A percentile compares a stretch with the other conserved stretches of the same genome.
phyloP scores from a whole-genome alignment of 306 rosid genomes.

The Vigna hirtella region DNA sequence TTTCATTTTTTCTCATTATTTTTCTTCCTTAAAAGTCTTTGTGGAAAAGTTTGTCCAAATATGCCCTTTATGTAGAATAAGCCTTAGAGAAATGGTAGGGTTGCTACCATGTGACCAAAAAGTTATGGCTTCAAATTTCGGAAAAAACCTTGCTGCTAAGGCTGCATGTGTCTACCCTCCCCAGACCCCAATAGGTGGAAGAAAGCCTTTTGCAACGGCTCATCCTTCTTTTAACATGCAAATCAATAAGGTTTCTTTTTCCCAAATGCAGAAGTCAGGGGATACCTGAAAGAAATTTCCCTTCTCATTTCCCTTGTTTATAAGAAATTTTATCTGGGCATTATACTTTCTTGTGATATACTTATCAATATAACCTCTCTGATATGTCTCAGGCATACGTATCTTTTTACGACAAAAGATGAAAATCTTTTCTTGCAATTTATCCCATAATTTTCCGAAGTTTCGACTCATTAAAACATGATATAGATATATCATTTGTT shows the following conservation, averaged over 20 bases:
- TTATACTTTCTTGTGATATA: background rate
- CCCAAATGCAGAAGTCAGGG: background rate
- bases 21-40: too few relatives aligned
- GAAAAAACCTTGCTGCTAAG: background rate
- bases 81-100: background rate
- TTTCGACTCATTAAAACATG: background rate
- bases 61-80: background rate
- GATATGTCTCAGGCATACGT: background rate
- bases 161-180: background rate
- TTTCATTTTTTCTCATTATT: too few relatives aligned
- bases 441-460: background rate
- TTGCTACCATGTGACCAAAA: background rate
- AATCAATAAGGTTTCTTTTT: background rate
- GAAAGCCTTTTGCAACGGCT: background rate
- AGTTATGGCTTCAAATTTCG: background rate
- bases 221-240: background rate
- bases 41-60: too few relatives aligned
- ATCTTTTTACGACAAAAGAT: background rate
- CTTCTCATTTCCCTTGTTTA: background rate
- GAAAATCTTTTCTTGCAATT: background rate
- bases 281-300: background rate
- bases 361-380: slow-evolving; percentile 1
- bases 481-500: background rate
- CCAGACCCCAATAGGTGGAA: background rate
- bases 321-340: background rate